Percentiles rank a stretch among this genome's conserved stretches.
phyloP scores from a whole-genome alignment of 176 grass and related monocot genomes.

The Bromus sterilis region DNA sequence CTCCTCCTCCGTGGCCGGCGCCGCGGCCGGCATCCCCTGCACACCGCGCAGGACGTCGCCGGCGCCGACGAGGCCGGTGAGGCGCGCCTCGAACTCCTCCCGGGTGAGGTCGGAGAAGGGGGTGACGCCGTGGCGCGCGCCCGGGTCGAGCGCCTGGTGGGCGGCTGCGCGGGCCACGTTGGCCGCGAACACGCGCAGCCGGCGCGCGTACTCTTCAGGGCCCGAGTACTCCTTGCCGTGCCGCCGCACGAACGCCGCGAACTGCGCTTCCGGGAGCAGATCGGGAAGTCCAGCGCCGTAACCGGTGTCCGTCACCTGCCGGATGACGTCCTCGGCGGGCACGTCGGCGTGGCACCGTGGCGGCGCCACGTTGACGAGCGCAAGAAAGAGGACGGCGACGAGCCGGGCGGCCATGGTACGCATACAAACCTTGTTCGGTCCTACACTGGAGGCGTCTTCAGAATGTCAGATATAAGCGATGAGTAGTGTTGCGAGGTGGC shows the following conservation, averaged over 20 bases:
- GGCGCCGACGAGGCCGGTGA: slow-evolving; percentile 39
- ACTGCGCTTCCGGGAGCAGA: slow-evolving; percentile 30
- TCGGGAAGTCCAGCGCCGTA: background rate
- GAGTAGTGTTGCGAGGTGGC: background rate
- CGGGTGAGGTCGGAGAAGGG: slow-evolving; percentile 85
- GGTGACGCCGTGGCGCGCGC: slow-evolving; percentile 65
- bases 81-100: slow-evolving; percentile 62
- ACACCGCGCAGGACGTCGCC: background rate
- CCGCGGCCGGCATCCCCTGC: background rate
- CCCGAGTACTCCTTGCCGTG: slow-evolving; percentile 51
- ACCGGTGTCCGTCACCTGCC: slow-evolving; percentile 22
- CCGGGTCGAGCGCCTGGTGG: slow-evolving; percentile 73
- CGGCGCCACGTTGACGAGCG: background rate
- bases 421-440: background rate
- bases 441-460: background rate
- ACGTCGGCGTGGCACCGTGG: background rate
- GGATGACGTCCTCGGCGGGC: background rate
- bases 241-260: slow-evolving; percentile 44
- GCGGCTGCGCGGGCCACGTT: slow-evolving; percentile 70
- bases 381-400: background rate
- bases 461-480: background rate
- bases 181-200: slow-evolving; percentile 63
- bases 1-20: slow-evolving; percentile 30
- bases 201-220: slow-evolving; percentile 49
- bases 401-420: slow-evolving; percentile 13